phyloP scores from a whole-genome alignment of 371 early-diverging fungal genomes.

The Mucor mucedo region DNA sequence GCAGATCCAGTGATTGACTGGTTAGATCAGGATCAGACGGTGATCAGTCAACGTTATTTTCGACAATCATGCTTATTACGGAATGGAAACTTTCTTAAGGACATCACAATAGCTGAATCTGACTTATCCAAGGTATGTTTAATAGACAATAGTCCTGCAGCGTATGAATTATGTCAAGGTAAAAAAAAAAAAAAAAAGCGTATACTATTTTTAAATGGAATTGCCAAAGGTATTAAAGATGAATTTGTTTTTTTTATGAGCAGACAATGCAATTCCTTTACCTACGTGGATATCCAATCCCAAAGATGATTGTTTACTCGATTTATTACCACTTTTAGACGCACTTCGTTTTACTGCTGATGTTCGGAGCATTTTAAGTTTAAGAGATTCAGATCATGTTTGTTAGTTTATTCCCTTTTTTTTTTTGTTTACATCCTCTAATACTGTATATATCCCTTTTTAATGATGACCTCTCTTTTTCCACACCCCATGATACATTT shows the following conservation, averaged over 20 bases:
- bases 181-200: slow-evolving; percentile 26
- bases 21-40: slow-evolving; percentile 78
- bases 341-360: slow-evolving; percentile 84
- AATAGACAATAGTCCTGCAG: slow-evolving; percentile 90
- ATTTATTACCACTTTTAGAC: slow-evolving; percentile 83
- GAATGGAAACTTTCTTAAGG: slow-evolving; percentile 84
- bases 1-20: slow-evolving; percentile 97
- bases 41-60: slow-evolving; percentile 82
- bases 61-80: slow-evolving; percentile 81
- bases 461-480: no score
- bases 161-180: slow-evolving; percentile 84
- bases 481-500: no score
- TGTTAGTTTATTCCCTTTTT: no score
- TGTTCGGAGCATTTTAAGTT: slow-evolving; percentile 67
- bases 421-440: no score
- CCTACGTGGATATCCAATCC: slow-evolving; percentile 80
- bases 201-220: no score
- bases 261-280: slow-evolving; percentile 87
- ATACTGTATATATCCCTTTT: no score
- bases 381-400: slow-evolving; percentile 1
- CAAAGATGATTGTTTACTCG: slow-evolving; percentile 81
- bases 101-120: slow-evolving; percentile 79
- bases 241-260: background rate
- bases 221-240: background rate
- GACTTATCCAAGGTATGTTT: slow-evolving; percentile 88